Percentiles rank a stretch among this genome's conserved stretches.
Conservation (phyloP, 371 early-diverging fungal genomes). For the Rhizopus microsporus region DNA sequence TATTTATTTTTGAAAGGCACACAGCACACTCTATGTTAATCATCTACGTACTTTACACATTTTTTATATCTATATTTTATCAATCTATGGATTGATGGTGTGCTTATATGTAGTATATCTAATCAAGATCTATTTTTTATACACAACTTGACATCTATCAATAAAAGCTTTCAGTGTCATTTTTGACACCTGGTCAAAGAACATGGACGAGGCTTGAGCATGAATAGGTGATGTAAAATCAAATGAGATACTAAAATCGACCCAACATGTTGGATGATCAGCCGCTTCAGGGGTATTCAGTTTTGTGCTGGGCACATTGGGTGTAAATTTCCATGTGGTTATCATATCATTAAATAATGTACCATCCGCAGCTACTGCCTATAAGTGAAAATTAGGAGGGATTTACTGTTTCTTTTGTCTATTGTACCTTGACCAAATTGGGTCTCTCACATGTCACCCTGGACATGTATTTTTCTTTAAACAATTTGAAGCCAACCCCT, state of each 20-base stretch:
- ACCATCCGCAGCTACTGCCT: constrained; percentile 72
- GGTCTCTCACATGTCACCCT: constrained; percentile 69
- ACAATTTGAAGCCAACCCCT: constrained; percentile 72
- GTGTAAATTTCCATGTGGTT: constrained; percentile 71
- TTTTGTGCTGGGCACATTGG: constrained; percentile 39
- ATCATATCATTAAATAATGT: constrained; percentile 66
- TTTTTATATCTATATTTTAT: not conserved
- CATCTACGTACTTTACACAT: no score
- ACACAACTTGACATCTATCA: constrained; percentile 61
- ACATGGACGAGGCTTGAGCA: constrained; percentile 70
- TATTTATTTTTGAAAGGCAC: no score
- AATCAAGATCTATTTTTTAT: constrained; percentile 33
- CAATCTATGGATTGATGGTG: no score
- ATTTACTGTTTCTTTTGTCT: not conserved
- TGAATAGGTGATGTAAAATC: constrained; percentile 79
- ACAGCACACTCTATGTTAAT: no score
- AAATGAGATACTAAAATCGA: constrained; percentile 77
- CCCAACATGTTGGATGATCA: constrained; percentile 58
- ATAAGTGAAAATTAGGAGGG: not conserved
- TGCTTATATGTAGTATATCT: not conserved
- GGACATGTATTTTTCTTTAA: constrained; percentile 77
- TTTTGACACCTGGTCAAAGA: constrained; percentile 76
- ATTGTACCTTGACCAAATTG: constrained; percentile 49
- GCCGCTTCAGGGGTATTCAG: constrained; percentile 33
- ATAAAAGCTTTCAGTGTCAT: constrained; percentile 78